phyloP scores from a whole-genome alignment of 2,329 filamentous ascomycete genomes.

The Aspergillus piperis region DNA sequence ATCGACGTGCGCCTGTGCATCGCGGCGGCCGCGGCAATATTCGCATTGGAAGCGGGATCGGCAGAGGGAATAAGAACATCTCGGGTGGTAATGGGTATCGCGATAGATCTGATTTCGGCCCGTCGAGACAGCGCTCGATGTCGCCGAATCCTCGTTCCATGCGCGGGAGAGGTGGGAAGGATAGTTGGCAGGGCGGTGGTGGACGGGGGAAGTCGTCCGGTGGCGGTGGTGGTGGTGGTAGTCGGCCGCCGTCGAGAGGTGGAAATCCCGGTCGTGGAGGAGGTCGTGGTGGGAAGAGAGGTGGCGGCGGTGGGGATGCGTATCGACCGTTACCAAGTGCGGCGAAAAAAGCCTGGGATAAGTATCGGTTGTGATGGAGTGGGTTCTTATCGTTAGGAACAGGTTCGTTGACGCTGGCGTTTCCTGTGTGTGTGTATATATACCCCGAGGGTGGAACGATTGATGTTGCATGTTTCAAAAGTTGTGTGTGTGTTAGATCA shows the following conservation, averaged over 20 bases:
- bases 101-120: too few relatives aligned
- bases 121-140: slow-evolving; percentile 29
- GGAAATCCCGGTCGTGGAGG: slow-evolving; percentile 19
- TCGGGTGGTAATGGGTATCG: too few relatives aligned
- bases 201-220: slow-evolving; percentile 4
- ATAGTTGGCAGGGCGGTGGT: slow-evolving; percentile 21
- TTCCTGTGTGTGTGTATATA: background rate
- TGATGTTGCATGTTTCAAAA: background rate
- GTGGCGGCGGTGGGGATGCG: slow-evolving; percentile 23
- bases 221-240: background rate
- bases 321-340: slow-evolving; percentile 39
- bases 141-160: slow-evolving; percentile 30
- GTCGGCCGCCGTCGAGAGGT: background rate
- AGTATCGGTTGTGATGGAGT: slow-evolving; percentile 27
- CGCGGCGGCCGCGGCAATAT: slow-evolving; percentile 37
- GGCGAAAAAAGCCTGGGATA: slow-evolving; percentile 36
- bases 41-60: slow-evolving; percentile 36
- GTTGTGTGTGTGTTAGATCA: background rate
- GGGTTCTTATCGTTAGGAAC: slow-evolving; percentile 5
- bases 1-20: slow-evolving; percentile 30
- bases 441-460: background rate
- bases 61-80: slow-evolving; percentile 28
- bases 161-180: slow-evolving; percentile 22
- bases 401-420: background rate
- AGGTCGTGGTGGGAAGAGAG: slow-evolving; percentile 22